Base-by-base conservation (phyloP, 208 protist species). In the Trypanosoma brucei region DNA sequence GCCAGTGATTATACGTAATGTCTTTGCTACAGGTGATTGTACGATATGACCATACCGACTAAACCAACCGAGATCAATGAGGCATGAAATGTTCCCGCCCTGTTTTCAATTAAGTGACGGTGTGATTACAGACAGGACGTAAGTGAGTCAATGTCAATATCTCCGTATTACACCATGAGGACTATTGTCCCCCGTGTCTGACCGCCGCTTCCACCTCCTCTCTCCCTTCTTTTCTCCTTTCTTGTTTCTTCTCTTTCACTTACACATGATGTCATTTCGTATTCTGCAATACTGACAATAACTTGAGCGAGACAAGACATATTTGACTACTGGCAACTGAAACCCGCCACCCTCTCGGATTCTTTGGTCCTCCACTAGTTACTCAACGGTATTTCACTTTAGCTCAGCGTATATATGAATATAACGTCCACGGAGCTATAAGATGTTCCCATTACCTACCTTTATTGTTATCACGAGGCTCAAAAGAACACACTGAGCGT, bases 111-210 rank as follows among this genome's bases (percentile, higher is more conserved):
- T 54, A n/a, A n/a, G 50, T 34, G 31, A 5, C 33, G 7, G 52
- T n/a, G 45, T 68, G 63, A 68, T 68, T 68, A 68, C 63, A 68
- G 61, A 55, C 63, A 68, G 63, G 63, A 61, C 63, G 44, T 61
- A 11, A 38, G 30, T 60, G 63, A 68, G 63, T 68, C 63, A 61
- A 68, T 44, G 39, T 14, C n/a, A 49, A 34, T 46, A 0, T 2
- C 3, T 34, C 63, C 52, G 55, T 42, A 59, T 49, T 9, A 11
- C 52, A 31, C 44, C 38, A 61, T 68, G 63, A 55, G 63, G 63
- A 59, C 6, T 13, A 22, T 11, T 61, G 63, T 68, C 63, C 63
- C 62, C 63, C 63, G 63, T 68, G 63, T 68, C 63, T 68, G 63
- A 68, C 39, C 31, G 63, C 44, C 37, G 44, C 63, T 40, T 14